A percentile compares a stretch with the other conserved stretches of the same genome.
Evolutionary conservation across 73 alveolate species (phyloP).

Genomic region (Halteria grandinella): DNA sequence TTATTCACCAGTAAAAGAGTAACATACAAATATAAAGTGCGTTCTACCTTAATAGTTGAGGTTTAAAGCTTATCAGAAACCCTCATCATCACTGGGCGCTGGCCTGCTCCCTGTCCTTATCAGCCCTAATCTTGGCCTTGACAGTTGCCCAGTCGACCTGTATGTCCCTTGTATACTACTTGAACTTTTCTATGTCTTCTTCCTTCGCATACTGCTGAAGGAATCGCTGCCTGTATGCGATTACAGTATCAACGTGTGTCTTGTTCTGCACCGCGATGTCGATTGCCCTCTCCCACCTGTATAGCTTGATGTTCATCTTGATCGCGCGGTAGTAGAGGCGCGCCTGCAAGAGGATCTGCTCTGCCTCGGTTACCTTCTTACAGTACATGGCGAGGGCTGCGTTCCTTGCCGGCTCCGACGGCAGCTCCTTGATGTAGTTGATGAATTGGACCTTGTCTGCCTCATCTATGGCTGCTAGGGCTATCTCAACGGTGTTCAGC

Average conservation of each 20-base stretch:
- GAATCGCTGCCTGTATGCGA: constrained; percentile 91
- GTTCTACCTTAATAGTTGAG: too few relatives aligned
- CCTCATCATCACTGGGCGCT: too few relatives aligned
- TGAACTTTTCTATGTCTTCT: constrained; percentile 84
- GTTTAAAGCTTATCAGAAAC: too few relatives aligned
- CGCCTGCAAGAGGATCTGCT: constrained; percentile 74
- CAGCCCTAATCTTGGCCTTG: constrained; percentile 90
- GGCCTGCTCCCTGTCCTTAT: constrained; percentile 89
- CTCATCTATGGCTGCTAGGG: constrained; percentile 99
- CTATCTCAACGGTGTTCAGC: constrained; percentile 93
- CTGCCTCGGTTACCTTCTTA: constrained; percentile 78
- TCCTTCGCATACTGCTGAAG: constrained; percentile 76
- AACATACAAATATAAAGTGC: too few relatives aligned
- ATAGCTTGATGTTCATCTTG: constrained; percentile 93
- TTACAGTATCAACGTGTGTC: constrained; percentile 92
- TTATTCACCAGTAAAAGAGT: too few relatives aligned
- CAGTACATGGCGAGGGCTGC: constrained; percentile 87
- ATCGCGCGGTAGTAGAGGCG: constrained; percentile 96
- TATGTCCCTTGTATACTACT: constrained; percentile 71
- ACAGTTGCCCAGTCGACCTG: constrained; percentile 91
- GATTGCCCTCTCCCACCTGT: constrained; percentile 97
- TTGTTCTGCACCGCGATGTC: constrained; percentile 86
- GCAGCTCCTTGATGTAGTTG: constrained; percentile 82
- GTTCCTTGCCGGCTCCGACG: constrained; percentile 75
- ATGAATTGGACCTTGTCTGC: constrained; percentile 97